phyloP scores from a whole-genome alignment of 176 grass and related monocot genomes.

The Oryza punctata region DNA sequence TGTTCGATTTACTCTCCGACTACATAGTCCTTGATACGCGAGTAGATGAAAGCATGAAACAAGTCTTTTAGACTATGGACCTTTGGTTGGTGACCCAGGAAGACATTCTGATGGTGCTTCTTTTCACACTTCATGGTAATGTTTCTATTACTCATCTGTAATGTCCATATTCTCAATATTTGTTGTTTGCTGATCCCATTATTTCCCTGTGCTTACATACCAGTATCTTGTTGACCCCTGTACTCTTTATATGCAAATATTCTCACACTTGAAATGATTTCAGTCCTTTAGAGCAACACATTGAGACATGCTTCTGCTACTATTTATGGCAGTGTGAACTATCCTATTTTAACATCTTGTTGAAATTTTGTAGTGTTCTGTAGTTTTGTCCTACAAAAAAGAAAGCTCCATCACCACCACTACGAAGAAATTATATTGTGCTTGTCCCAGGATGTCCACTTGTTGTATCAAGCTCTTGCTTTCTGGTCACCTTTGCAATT shows the following conservation, averaged over 20 bases:
- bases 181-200: not conserved
- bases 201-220: not conserved
- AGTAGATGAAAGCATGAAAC: not conserved
- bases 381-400: constrained; percentile 31
- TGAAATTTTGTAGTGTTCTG: constrained; percentile 20
- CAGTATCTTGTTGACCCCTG: not conserved
- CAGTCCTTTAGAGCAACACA: not conserved
- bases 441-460: not conserved
- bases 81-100: constrained; percentile 10
- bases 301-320: constrained; percentile 9
- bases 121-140: constrained; percentile 17
- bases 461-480: constrained; percentile 33
- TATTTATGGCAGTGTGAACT: constrained; percentile 2
- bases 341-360: constrained; percentile 12
- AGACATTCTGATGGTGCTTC: constrained; percentile 17
- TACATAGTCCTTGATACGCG: constrained; percentile 2
- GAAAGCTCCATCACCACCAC: constrained; percentile 33
- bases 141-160: not conserved
- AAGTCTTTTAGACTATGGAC: not conserved
- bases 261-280: constrained; percentile 2
- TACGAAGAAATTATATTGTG: constrained; percentile 22
- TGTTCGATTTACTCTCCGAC: constrained; percentile 1
- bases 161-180: constrained; percentile 18
- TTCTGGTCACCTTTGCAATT: constrained; percentile 15
- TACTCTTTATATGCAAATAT: constrained; percentile 8